These are phyloP conservation scores for Chlamydomonas applanata DNA, from an alignment of 139 green algal species.

Conservation along the genomic window DNA sequence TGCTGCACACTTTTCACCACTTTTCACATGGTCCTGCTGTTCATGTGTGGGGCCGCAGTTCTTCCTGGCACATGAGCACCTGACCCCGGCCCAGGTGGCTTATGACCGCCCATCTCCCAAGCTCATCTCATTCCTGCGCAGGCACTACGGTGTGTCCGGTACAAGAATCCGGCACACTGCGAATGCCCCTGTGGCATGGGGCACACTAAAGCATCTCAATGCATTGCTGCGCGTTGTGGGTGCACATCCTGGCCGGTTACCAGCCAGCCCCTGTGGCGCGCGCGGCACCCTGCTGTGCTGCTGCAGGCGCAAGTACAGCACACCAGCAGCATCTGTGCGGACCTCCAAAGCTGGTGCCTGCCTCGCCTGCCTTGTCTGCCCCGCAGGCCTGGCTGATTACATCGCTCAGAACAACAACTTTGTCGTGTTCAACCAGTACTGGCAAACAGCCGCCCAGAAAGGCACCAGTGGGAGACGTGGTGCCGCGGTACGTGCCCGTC, in stretches of 20 bases:
- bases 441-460: conserved; percentile 16
- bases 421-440: conserved; percentile 59
- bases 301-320: too few species aligned
- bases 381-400: conserved; percentile 50
- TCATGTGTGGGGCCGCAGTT: conserved; percentile 17
- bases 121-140: conserved; percentile 63
- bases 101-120: conserved; percentile 79
- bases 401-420: conserved; percentile 74
- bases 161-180: neutral
- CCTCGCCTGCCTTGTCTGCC: too few species aligned
- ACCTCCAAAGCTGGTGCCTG: too few species aligned
- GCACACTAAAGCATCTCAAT: too few species aligned
- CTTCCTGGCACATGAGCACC: conserved; percentile 42
- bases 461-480: too few species aligned
- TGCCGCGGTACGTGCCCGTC: too few species aligned
- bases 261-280: too few species aligned
- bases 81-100: conserved; percentile 38
- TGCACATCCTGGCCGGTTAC: too few species aligned
- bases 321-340: too few species aligned
- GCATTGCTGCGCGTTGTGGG: too few species aligned
- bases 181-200: conserved; percentile 7
- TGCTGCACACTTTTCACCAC: too few species aligned
- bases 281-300: too few species aligned
- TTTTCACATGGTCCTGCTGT: neutral
- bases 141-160: conserved; percentile 60